phyloP scores from a whole-genome alignment of 1,139 yeast genomes.

The Candida tropicalis region DNA sequence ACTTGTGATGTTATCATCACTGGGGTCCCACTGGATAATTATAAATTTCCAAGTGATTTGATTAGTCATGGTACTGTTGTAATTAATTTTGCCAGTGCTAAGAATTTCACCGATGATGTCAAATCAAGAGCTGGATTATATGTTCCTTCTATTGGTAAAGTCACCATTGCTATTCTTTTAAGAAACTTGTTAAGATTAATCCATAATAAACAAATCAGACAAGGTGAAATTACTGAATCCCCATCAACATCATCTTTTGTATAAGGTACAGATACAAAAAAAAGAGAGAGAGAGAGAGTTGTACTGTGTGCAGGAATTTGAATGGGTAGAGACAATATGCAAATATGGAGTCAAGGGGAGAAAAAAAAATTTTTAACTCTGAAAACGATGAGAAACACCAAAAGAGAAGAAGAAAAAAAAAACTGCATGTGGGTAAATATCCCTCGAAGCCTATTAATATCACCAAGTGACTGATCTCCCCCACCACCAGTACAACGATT shows the following conservation, averaged over 20 bases:
- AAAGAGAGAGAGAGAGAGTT: not conserved
- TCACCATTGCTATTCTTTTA: slow-evolving; percentile 89
- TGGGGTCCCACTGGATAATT: slow-evolving; percentile 84
- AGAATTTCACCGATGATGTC: slow-evolving; percentile 79
- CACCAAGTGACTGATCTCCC: too few species aligned
- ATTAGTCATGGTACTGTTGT: slow-evolving; percentile 88
- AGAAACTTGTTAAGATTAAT: slow-evolving; percentile 83
- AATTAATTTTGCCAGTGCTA: slow-evolving; percentile 85
- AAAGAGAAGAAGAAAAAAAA: not conserved
- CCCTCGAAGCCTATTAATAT: too few species aligned
- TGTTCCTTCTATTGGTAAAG: slow-evolving; percentile 95
- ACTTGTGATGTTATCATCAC: slow-evolving; percentile 91
- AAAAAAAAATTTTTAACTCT: slow-evolving; percentile 5
- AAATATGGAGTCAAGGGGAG: not conserved
- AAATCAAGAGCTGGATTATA: slow-evolving; percentile 86
- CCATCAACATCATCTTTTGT: not conserved
- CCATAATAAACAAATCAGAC: slow-evolving; percentile 54
- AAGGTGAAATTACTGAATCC: slow-evolving; percentile 10
- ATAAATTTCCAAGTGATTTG: slow-evolving; percentile 82
- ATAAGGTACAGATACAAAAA: not conserved
- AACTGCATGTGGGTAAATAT: not conserved
- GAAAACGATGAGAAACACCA: not conserved
- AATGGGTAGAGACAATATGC: not conserved
- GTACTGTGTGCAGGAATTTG: not conserved
- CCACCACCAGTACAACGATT: not conserved